Base-by-base conservation (phyloP, 1,284 basidiomycete genomes). In the Xerocomus amazonicus region DNA sequence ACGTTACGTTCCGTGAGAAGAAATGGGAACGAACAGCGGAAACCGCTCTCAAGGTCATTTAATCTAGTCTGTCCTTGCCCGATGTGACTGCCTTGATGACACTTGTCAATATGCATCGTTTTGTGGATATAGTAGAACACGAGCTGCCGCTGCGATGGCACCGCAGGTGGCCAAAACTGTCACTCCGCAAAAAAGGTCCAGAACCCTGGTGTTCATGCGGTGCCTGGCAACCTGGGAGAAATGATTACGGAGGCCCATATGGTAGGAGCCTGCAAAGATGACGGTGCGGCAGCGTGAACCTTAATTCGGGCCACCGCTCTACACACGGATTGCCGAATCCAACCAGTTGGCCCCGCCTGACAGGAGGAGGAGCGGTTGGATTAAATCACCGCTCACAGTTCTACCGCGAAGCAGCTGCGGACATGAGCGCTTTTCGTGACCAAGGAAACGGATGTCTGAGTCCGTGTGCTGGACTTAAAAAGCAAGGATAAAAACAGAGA, bases 391-490 rank as follows among this genome's bases (percentile, higher is more conserved):
- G 40, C 19, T 47, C n/a, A 43, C 37, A 51, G 36, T 61, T 51
- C 58, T 65, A 59, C 61, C 63, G 59, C 59, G 61, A 63, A 63
- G 60, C 54, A 45, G 31, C 34, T 40, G 48, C 44, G 51, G 48
- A 48, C 10, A 43, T 53, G 61, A 42, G 44, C 45, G 50, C 38
- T 34, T 33, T 23, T 4, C 19, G 19, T 23, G 19, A 23, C 19
- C 19, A 46, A 16, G 27, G 17, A 33, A 35, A 48, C 56, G 49
- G 58, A 47, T 41, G 56, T 53, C 19, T 4, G 50, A 53, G 38
- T 37, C 48, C 38, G 48, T 28, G 19, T 31, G 29, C 12, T 31
- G 29, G 29, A 31, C 29, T 31, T 12, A 31, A 31, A 31, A 31
- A 12, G 4, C 19, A 3, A 31, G 12, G 12, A 31, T 12, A 31